Percentiles rank a stretch among this genome's conserved stretches.
These are phyloP conservation scores for Coemansia sp. DNA, from an alignment of 192 early-diverging fungal species.

Conservation along the genomic window DNA sequence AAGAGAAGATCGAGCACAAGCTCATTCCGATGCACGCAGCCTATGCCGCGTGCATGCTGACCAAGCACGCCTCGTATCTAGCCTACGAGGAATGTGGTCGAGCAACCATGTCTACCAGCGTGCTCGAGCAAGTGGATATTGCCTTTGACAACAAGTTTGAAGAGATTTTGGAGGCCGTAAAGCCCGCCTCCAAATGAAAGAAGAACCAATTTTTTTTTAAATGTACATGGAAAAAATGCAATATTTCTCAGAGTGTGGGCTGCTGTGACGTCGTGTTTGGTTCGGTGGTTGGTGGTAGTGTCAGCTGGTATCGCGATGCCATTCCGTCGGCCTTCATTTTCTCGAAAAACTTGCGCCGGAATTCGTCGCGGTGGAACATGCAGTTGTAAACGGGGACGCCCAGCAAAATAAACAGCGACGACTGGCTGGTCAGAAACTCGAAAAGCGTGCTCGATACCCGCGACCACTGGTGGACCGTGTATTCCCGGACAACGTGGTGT, in stretches of 20 bases:
- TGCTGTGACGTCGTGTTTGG: neutral
- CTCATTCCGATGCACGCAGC: conserved; percentile 60
- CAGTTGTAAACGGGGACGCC: conserved; percentile 36
- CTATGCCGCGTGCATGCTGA: conserved; percentile 53
- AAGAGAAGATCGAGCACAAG: conserved; percentile 17
- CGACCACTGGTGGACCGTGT: conserved; percentile 22
- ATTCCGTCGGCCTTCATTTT: conserved; percentile 44
- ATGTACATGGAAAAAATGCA: conserved; percentile 5
- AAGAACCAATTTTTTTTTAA: neutral
- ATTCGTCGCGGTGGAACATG: conserved; percentile 25
- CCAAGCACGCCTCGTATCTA: conserved; percentile 43
- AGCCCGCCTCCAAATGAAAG: conserved; percentile 16
- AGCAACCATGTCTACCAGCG: conserved; percentile 31
- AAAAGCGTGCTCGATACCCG: conserved; percentile 14
- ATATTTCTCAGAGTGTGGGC: neutral
- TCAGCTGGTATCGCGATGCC: conserved; percentile 20
- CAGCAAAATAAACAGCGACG: conserved; percentile 24
- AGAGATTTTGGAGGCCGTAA: conserved; percentile 27
- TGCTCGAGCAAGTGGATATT: conserved; percentile 44
- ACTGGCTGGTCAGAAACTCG: conserved; percentile 24
- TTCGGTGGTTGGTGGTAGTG: neutral
- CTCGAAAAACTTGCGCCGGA: conserved; percentile 19
- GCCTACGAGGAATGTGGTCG: conserved; percentile 46
- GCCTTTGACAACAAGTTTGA: conserved; percentile 54
- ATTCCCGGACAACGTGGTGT: conserved; percentile 24